phyloP scores from a whole-genome alignment of 2,329 filamentous ascomycete species.

The Pseudogymnoascus sp. region DNA sequence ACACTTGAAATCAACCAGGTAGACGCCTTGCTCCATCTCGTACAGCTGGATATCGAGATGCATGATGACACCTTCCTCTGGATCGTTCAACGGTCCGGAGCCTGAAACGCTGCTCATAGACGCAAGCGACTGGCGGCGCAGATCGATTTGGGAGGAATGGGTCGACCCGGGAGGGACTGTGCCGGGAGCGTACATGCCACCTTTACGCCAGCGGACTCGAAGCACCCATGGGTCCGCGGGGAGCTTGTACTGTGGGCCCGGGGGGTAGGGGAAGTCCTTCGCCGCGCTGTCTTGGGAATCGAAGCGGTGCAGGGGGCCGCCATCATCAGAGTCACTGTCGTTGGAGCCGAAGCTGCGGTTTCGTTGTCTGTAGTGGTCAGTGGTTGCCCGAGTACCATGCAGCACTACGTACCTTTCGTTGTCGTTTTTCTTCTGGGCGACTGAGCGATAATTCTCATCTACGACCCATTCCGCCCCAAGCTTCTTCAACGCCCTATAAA shows the following conservation, averaged over 20 bases:
- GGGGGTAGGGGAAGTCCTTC: constrained; percentile 34
- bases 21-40: constrained; percentile 85
- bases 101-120: constrained; percentile 28
- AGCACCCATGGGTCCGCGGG: constrained; percentile 95
- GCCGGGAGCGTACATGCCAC: constrained; percentile 58
- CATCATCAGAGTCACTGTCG: constrained; percentile 30
- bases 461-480: constrained; percentile 84
- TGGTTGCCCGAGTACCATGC: background rate
- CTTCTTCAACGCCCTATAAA: constrained; percentile 84
- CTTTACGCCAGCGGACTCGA: constrained; percentile 78
- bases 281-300: constrained; percentile 21
- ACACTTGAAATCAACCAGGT: constrained; percentile 97
- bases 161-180: constrained; percentile 42
- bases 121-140: constrained; percentile 32
- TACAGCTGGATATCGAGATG: constrained; percentile 96
- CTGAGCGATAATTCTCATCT: constrained; percentile 44
- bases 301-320: constrained; percentile 31
- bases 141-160: constrained; percentile 41
- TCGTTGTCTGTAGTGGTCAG: constrained; percentile 13
- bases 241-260: constrained; percentile 65
- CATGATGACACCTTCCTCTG: constrained; percentile 57
- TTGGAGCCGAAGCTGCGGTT: constrained; percentile 35
- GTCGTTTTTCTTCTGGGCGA: constrained; percentile 26
- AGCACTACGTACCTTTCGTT: constrained; percentile 32
- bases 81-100: constrained; percentile 22